A percentile compares a stretch with the other conserved stretches of the same genome.
These are phyloP conservation scores for Hygrocybe punicea DNA, from an alignment of 768 basidiomycete species.

Conservation along the genomic window DNA sequence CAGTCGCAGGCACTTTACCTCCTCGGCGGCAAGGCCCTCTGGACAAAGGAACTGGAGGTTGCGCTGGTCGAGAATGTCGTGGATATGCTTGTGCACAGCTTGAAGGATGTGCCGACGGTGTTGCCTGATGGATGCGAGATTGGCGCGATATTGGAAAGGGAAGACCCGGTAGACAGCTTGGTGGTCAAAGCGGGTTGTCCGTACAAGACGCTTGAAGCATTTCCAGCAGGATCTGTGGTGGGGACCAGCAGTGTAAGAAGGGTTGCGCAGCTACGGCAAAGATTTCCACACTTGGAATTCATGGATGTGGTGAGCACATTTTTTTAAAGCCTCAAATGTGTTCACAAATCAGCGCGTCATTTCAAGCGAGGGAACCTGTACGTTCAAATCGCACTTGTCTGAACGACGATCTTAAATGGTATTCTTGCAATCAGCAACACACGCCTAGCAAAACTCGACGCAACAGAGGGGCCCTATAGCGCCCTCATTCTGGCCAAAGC, in stretches of 20 bases:
- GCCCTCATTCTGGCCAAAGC: conserved; percentile 93
- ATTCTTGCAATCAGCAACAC: conserved; percentile 70
- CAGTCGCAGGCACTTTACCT: conserved; percentile 84
- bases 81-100: conserved; percentile 88
- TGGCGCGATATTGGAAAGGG: conserved; percentile 80
- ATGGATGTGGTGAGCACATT: conserved; percentile 72
- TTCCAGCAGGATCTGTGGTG: conserved; percentile 87
- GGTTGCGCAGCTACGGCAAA: conserved; percentile 82
- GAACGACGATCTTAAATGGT: not conserved
- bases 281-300: conserved; percentile 73
- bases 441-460: conserved; percentile 87
- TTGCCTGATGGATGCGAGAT: conserved; percentile 83
- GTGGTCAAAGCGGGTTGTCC: conserved; percentile 71
- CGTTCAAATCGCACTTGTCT: conserved; percentile 27
- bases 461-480: conserved; percentile 69
- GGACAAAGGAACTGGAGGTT: conserved; percentile 96
- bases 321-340: not conserved
- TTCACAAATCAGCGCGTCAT: not conserved
- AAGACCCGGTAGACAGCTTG: conserved; percentile 84
- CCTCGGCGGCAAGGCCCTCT: conserved; percentile 85
- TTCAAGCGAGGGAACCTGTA: conserved; percentile 82
- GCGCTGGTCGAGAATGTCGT: conserved; percentile 66
- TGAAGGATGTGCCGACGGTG: conserved; percentile 91
- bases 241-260: conserved; percentile 93
- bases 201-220: conserved; percentile 73